Base-by-base conservation (phyloP, 768 basidiomycete genomes). In the Psilocybe cubensis region DNA sequence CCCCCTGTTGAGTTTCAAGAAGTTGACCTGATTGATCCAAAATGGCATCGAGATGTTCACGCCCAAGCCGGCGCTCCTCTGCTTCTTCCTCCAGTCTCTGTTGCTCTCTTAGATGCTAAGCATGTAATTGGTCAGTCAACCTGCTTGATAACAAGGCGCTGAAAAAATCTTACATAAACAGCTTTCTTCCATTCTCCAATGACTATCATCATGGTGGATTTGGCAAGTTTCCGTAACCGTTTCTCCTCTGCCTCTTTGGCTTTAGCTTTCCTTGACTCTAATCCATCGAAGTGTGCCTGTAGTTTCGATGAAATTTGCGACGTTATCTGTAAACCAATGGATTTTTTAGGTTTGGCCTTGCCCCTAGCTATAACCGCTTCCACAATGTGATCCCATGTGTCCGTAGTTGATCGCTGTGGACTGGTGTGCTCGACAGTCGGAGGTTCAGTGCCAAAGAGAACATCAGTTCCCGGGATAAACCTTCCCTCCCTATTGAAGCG, bases 21-120 rank as follows among this genome's bases (percentile, higher is more conserved):
- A 96, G 85, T 46, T 89, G 87, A 0, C 91, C 91, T 31, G 93
- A 96, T 65, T 96, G 90, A 71, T 94, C 85, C 44, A 98, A 77
- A 60, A 98, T 92, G 3, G 89, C 92, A 69, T 96, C 91, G 20
- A 98, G 80, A 72, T 97, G 95, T 60, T 88, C 86, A 58, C 89
- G 89, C 0, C 95, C 93, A 4, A 87, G 79, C 28, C 84, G 80
- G 60, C 86, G 80, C 70, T 95, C 91, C 71, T 97, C 94, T 17
- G 79, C 88, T 66, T 91, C 90, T 11, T 78, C 74, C 50, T 77
- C 79, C 40, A 82, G 74, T 31, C 88, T 77, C 59, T 86, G 80
- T 63, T 87, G 82, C 57, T 91, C 87, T 3, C 90, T 85, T 17
- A 94, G 81, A 72, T 92, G 85, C 91, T 92, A 59, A 17, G 14